These are phyloP conservation scores for Mycena haematopus DNA, from an alignment of 768 basidiomycete species.

Conservation along the genomic window DNA sequence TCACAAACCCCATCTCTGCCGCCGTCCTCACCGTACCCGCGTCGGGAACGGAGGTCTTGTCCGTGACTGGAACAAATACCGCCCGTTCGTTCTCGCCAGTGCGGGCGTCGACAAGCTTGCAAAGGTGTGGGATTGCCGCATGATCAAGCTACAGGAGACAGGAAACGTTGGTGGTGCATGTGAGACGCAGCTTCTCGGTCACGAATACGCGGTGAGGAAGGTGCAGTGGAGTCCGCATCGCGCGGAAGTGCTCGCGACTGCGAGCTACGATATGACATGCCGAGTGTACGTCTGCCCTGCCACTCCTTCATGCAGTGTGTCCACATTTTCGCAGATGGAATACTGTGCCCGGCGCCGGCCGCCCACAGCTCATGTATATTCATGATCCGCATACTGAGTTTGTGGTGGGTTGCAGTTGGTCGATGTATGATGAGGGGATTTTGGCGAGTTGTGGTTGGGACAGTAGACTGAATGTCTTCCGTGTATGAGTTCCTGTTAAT, in stretches of 20 bases:
- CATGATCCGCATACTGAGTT: constrained; percentile 95
- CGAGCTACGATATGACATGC: constrained; percentile 95
- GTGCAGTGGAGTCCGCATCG: constrained; percentile 90
- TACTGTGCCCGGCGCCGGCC: constrained; percentile 57
- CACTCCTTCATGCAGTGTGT: constrained; percentile 14
- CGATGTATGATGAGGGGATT: constrained; percentile 86
- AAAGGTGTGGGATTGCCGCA: constrained; percentile 88
- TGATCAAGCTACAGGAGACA: constrained; percentile 66
- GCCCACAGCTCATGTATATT: constrained; percentile 65
- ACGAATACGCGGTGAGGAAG: constrained; percentile 90
- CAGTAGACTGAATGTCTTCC: constrained; percentile 79
- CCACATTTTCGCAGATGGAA: constrained; percentile 67
- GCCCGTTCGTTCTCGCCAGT: constrained; percentile 76
- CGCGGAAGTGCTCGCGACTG: constrained; percentile 68
- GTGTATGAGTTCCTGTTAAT: constrained; percentile 43
- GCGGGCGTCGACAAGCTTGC: constrained; percentile 79
- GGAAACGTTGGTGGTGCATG: constrained; percentile 73
- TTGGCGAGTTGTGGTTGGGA: constrained; percentile 96
- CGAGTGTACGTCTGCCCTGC: constrained; percentile 64
- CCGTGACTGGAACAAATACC: constrained; percentile 93
- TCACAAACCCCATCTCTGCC: constrained; percentile 71
- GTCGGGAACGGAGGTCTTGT: constrained; percentile 77
- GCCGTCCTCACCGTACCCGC: constrained; percentile 81
- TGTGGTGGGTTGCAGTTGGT: constrained; percentile 91
- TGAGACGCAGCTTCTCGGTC: constrained; percentile 75